A percentile compares a stretch with the other conserved stretches of the same genome.
Conservation (phyloP, 1,284 basidiomycete species). For the Ustilago cynodontis region DNA sequence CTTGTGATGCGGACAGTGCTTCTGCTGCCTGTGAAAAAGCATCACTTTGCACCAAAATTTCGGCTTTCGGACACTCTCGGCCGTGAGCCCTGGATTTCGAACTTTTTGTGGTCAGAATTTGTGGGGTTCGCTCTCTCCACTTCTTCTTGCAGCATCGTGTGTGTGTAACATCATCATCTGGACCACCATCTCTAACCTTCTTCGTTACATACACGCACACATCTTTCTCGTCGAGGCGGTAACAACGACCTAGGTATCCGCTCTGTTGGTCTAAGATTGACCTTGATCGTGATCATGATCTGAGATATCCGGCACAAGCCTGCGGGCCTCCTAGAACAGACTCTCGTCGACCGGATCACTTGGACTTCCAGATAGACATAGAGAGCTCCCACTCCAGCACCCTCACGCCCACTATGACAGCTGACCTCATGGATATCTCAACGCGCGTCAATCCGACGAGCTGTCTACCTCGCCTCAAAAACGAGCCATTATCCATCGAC, state of each 20-base stretch:
- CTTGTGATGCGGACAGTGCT: conserved; percentile 4
- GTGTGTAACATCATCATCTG: not conserved
- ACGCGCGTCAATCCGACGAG: conserved; percentile 29
- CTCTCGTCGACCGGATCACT: not conserved
- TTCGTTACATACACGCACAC: too few species aligned
- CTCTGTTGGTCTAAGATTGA: not conserved
- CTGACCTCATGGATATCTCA: not conserved
- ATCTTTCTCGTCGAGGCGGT: not conserved
- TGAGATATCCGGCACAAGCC: not conserved
- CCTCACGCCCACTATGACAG: conserved; percentile 5
- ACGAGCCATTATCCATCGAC: conserved; percentile 14
- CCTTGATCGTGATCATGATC: not conserved
- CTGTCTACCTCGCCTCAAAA: conserved; percentile 38
- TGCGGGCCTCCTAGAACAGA: not conserved
- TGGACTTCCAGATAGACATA: not conserved
- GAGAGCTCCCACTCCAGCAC: not conserved
- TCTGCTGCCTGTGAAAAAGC: not conserved
- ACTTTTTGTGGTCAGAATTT: conserved; percentile 11
- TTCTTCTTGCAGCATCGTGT: not conserved
- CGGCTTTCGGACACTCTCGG: conserved; percentile 13
- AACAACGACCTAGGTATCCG: not conserved
- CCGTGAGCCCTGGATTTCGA: conserved; percentile 20
- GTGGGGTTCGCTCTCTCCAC: not conserved
- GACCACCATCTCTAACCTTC: not conserved
- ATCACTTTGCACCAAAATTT: not conserved